Evolutionary conservation across 768 basidiomycete species (phyloP).

Genomic region (Leccinum disarticulatum): DNA sequence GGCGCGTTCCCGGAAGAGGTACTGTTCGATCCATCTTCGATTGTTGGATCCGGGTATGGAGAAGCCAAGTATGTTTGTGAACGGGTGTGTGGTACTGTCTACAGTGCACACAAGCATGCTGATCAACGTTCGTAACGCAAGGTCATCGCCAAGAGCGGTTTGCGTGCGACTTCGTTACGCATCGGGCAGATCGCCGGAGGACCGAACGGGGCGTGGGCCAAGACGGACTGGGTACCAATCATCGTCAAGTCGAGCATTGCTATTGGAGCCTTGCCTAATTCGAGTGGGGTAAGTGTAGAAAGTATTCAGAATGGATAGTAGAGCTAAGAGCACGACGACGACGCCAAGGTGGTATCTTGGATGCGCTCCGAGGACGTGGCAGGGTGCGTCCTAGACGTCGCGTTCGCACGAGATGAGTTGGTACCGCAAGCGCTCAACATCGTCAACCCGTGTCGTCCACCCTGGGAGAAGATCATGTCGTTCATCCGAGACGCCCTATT

Average conservation of each 20-base stretch:
- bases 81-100: slow-evolving; percentile 28
- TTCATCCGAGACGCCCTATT: slow-evolving; percentile 21
- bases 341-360: slow-evolving; percentile 34
- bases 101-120: neutral
- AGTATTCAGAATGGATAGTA: neutral
- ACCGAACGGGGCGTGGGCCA: slow-evolving; percentile 36
- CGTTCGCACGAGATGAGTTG: slow-evolving; percentile 17
- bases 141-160: slow-evolving; percentile 28
- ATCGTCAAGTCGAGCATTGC: slow-evolving; percentile 34
- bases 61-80: slow-evolving; percentile 40
- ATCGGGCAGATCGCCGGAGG: slow-evolving; percentile 37
- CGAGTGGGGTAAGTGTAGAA: slow-evolving; percentile 32
- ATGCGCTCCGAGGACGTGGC: slow-evolving; percentile 38
- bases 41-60: slow-evolving; percentile 38
- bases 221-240: slow-evolving; percentile 36
- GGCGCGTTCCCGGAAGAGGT: slow-evolving; percentile 32
- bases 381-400: slow-evolving; percentile 34
- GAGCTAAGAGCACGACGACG: neutral
- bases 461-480: slow-evolving; percentile 31
- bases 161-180: slow-evolving; percentile 26
- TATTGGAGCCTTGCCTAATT: slow-evolving; percentile 31
- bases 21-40: slow-evolving; percentile 24
- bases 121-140: neutral
- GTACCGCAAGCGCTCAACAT: slow-evolving; percentile 33
- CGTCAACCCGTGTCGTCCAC: slow-evolving; percentile 37